Evolutionary conservation across 257 asterid species (phyloP).

Genomic region (Fraxinus americana): DNA sequence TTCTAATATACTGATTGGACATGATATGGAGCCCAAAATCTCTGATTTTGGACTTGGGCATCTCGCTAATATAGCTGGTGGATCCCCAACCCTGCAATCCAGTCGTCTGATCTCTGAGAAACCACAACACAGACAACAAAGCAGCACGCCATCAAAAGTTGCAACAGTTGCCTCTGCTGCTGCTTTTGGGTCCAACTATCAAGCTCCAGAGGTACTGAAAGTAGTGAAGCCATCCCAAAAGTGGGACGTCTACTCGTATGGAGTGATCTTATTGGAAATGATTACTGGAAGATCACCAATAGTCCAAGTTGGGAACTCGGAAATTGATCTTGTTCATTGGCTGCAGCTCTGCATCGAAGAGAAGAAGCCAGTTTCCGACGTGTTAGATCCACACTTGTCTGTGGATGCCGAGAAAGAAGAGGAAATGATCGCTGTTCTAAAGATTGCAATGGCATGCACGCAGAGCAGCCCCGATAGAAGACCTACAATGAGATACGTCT

Average conservation of each 20-base stretch:
- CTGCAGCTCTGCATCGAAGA: constrained; percentile 88
- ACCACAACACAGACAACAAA: constrained; percentile 44
- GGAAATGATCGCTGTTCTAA: constrained; percentile 75
- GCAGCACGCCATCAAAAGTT: constrained; percentile 52
- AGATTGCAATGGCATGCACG: constrained; percentile 87
- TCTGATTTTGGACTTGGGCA: constrained; percentile 93
- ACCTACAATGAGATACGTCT: constrained; percentile 76
- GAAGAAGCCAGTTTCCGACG: constrained; percentile 77
- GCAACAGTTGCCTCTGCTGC: constrained; percentile 52
- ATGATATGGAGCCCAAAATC: constrained; percentile 74
- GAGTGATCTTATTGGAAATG: constrained; percentile 81
- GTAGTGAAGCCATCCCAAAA: constrained; percentile 88
- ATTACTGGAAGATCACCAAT: constrained; percentile 68
- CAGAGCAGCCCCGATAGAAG: constrained; percentile 71
- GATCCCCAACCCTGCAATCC: constrained; percentile 62
- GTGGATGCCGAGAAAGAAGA: constrained; percentile 74
- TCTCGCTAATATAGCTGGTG: constrained; percentile 84
- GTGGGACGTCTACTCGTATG: constrained; percentile 89
- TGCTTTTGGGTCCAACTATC: constrained; percentile 56
- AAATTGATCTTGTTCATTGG: constrained; percentile 79
- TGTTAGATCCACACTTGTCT: constrained; percentile 63
- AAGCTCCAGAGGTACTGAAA: constrained; percentile 83
- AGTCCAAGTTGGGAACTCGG: constrained; percentile 59
- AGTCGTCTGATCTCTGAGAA: constrained; percentile 53
- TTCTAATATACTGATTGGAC: constrained; percentile 78